Conservation (phyloP, 495 filamentous ascomycete genomes). For the Aspergillus conjunctus region DNA sequence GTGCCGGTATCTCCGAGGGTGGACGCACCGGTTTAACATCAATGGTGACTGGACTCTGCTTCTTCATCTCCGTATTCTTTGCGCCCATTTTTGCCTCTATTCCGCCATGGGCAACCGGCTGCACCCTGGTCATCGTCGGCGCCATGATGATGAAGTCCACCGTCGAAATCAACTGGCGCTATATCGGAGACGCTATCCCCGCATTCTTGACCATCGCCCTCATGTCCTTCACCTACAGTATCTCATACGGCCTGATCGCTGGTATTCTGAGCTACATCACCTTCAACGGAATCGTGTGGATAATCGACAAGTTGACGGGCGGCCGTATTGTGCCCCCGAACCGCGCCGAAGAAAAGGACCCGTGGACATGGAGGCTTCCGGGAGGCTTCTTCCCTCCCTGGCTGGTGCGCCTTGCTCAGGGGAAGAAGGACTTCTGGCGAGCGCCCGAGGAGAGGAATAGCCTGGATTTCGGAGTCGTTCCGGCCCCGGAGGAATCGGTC, state of each 20-base stretch:
- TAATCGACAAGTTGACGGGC: slow-evolving; percentile 61
- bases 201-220: slow-evolving; percentile 78
- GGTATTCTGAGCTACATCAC: slow-evolving; percentile 74
- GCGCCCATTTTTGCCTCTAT: slow-evolving; percentile 85
- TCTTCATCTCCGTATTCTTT: slow-evolving; percentile 86
- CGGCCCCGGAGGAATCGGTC: slow-evolving; percentile 13
- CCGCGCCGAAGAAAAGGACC: slow-evolving; percentile 66
- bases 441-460: slow-evolving; percentile 35
- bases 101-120: slow-evolving; percentile 81
- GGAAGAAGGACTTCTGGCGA: slow-evolving; percentile 71
- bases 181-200: slow-evolving; percentile 74
- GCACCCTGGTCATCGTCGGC: slow-evolving; percentile 78
- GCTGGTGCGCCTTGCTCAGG: slow-evolving; percentile 59
- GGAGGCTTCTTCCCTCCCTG: slow-evolving; percentile 72
- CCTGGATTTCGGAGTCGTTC: slow-evolving; percentile 11
- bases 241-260: slow-evolving; percentile 77
- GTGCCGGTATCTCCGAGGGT: slow-evolving; percentile 82
- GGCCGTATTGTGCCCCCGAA: slow-evolving; percentile 73
- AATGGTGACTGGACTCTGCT: slow-evolving; percentile 73
- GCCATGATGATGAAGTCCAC: slow-evolving; percentile 77
- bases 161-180: slow-evolving; percentile 81
- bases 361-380: slow-evolving; percentile 68
- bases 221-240: slow-evolving; percentile 88
- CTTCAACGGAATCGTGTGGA: slow-evolving; percentile 65
- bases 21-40: slow-evolving; percentile 81